Evolutionary conservation across 805 yeast species (phyloP).

Genomic region (Candida ponderosae): DNA sequence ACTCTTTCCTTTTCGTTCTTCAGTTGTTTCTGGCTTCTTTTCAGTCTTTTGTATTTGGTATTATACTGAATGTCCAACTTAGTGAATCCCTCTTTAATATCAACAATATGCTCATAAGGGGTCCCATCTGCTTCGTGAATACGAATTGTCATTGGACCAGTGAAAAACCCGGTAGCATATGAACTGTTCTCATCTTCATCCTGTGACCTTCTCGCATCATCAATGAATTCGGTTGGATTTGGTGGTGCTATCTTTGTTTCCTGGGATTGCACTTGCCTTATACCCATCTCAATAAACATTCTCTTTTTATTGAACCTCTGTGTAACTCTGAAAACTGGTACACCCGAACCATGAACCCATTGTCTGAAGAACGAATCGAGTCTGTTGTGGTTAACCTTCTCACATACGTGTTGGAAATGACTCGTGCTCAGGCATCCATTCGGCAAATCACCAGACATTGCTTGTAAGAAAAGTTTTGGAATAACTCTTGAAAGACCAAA

Average conservation of each 20-base stretch:
- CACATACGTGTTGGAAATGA: constrained; percentile 92
- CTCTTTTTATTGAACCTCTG: constrained; percentile 92
- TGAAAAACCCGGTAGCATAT: constrained; percentile 37
- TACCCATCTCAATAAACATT: constrained; percentile 90
- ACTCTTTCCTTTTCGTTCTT: constrained; percentile 34
- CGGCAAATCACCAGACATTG: constrained; percentile 88
- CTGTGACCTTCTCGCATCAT: constrained; percentile 26
- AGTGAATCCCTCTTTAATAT: constrained; percentile 75
- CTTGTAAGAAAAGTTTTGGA: constrained; percentile 86
- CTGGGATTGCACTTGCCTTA: constrained; percentile 77
- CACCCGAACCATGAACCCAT: constrained; percentile 88
- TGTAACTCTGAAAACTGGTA: constrained; percentile 80
- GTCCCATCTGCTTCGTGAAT: constrained; percentile 98
- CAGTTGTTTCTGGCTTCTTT: constrained; percentile 43
- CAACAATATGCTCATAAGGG: constrained; percentile 96
- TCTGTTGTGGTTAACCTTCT: constrained; percentile 82
- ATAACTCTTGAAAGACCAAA: constrained; percentile 88
- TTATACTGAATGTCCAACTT: constrained; percentile 92
- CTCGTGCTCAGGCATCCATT: constrained; percentile 70
- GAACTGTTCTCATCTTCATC: constrained; percentile 4
- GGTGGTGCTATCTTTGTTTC: constrained; percentile 37
- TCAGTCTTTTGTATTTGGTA: constrained; percentile 81
- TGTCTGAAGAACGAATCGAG: constrained; percentile 81
- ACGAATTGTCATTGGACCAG: constrained; percentile 94
- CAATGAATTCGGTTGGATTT: constrained; percentile 25